Percentiles rank a stretch among this genome's conserved stretches.
These are phyloP conservation scores for Triangularia verruculosa DNA, from an alignment of 2,329 filamentous ascomycete genomes.

Conservation along the genomic window DNA sequence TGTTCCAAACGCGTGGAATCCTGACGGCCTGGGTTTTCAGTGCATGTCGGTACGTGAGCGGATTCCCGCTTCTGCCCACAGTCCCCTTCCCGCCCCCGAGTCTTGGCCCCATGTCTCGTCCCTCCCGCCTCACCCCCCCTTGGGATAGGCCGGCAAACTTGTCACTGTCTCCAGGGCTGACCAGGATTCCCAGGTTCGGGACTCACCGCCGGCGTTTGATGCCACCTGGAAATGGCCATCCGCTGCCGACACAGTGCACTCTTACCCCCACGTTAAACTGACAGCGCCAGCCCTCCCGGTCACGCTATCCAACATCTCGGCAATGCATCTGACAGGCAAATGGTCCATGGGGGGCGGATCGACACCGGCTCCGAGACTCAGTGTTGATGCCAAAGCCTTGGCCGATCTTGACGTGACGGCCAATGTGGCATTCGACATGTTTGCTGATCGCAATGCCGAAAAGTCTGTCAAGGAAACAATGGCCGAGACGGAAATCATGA, in stretches of 20 bases:
- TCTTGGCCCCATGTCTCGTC: not conserved
- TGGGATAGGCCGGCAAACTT: not conserved
- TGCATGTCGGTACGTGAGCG: conserved; percentile 32
- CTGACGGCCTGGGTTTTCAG: conserved; percentile 30
- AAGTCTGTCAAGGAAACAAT: conserved; percentile 29
- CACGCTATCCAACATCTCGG: conserved; percentile 31
- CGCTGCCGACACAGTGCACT: conserved; percentile 31
- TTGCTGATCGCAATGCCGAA: conserved; percentile 30
- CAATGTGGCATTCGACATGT: conserved; percentile 36
- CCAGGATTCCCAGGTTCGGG: conserved; percentile 24
- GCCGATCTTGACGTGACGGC: conserved; percentile 23
- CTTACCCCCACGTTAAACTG: conserved; percentile 35
- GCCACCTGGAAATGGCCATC: conserved; percentile 34
- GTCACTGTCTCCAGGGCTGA: conserved; percentile 1
- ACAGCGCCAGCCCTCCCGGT: conserved; percentile 28
- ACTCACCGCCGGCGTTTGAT: conserved; percentile 32
- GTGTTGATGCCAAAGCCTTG: conserved; percentile 28
- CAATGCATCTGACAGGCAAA: conserved; percentile 28
- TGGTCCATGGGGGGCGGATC: conserved; percentile 33
- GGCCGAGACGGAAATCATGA: conserved; percentile 35
- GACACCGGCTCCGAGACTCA: conserved; percentile 22
- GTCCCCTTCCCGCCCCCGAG: conserved; percentile 2
- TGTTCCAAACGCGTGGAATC: conserved; percentile 34
- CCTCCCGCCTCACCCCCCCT: not conserved
- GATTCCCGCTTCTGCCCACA: conserved; percentile 1